Evolutionary conservation across 257 asterid genomes (phyloP), one percentile per base, ranked within the genome.

Genomic region (Solanum megistacrolobum): DNA sequence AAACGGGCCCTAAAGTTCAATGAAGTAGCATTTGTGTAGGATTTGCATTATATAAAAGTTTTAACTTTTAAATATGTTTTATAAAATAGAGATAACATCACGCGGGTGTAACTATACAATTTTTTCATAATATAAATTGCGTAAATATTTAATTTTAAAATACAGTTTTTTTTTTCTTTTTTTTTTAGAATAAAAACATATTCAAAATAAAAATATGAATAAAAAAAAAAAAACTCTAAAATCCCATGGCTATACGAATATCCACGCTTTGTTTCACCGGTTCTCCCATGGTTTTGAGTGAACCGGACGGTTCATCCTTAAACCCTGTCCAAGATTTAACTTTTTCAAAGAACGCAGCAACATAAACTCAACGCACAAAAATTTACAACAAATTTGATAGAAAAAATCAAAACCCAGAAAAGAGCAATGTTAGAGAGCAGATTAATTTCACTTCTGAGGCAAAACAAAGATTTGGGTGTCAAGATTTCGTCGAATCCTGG

Each of bases 401-500:
- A 46, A 43, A 35, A 87, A 25, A 39, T 41, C 36, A 3, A 4
- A 41, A 41, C 36, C 36, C 89, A 9, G 6, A 46, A 72, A 58
- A 39, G 55, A 48, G 72, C 73, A 43, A 92, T 94, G 96, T 87
- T 92, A 84, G 95, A 90, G 83, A 91, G 89, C 88, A 94, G 93
- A 88, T 83, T 95, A 83, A 85, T 92, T 38, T 90, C 92, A 46
- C 86, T 94, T 71, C 35, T 94, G 74, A 86, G 92, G 55, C 86
- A 86, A 88, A 65, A 89, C 46, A 92, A 90, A 89, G 81, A 91
- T 34, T 60, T 90, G 74, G 88, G 91, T 39, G 41, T 35, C 11
- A 92, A 88, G 12, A 9, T 65, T 75, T 75, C 89, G 16, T 86
- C 94, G 6, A 89, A 90, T 90, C 74, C 91, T 41, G 72, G 89